Base-by-base conservation (phyloP, 148 eudicot species). In the Persicaria tinctoria region DNA sequence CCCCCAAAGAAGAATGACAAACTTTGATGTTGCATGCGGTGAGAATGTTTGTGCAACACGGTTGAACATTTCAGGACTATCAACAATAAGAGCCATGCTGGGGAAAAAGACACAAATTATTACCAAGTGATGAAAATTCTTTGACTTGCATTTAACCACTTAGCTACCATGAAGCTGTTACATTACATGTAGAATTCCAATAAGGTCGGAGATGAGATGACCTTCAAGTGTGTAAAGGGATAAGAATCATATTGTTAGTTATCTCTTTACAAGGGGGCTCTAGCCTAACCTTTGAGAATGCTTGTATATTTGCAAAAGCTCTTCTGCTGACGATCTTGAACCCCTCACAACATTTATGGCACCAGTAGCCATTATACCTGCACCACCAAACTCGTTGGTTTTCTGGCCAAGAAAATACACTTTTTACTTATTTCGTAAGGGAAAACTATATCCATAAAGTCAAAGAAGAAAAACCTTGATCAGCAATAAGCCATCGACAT, bases 291-390 rank as follows among this genome's bases (percentile, higher is more conserved):
- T 92, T 70, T 95, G 94, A 80, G 99, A 95, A 86, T 92, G 99
- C 44, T 82, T 84, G 88, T 95, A 95, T 82, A 95, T 90, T 45
- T 87, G 92, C 89, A 90, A 83, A 72, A 95, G 86, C 86, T 95
- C 99, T 82, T 89, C 91, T 69, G 79, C 86, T 10, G 99, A 90
- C 80, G 99, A 95, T 82, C 96, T 87, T 59, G 97, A 90, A 38
- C 98, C 99, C 81, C 99, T 87, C 32, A 95, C 97, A 63, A 95
- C 99, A 83, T 92, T 90, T 77, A 95, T 79, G 79, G 96, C 99
- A 79, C 99, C 99, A 83, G 89, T 90, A 66, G 99, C 91, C 99
- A 95, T 92, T 68, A 89, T 86, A 78, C 93, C 99, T 95, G 86
- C 46, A 20, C 46, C 80, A 82, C 9, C 53, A 71, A 49, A 66